Base-by-base conservation (phyloP, 805 yeast genomes). In the Saccharomyces kudriavzevii region DNA sequence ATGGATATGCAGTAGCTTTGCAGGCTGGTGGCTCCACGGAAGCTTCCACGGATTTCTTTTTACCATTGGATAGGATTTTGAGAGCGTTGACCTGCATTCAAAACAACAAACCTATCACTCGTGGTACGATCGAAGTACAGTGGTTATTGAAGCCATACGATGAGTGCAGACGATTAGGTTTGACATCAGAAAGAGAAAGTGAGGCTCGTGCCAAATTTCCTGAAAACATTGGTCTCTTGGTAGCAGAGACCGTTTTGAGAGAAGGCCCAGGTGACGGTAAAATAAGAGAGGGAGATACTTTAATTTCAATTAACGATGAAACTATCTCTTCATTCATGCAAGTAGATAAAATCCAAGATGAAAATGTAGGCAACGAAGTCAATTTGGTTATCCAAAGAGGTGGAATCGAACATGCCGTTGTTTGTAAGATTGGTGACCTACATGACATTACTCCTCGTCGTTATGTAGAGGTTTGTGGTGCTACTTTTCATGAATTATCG, bases 21-120 rank as follows among this genome's bases (percentile, higher is more conserved):
- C 96, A 89, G 70, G 97, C 97, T 1, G 97, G 97, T 64, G 97
- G 97, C 2, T 81, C 87, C 5, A 80, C 90, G 1, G 94, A 87
- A 60, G 91, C 96, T 0, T 88, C 97, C 0, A 91, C 97, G 0
- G 97, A 91, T 72, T 91, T 88, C 72, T 91, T 91, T 66, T 71
- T 91, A 50, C 97, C 97, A 0, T 81, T 91, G 6, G 84, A 83
- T 69, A 76, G 97, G 65, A 95, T 91, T 1, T 70, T 81, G 56
- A 80, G 97, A 58, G 96, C 97, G 0, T 77, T 91, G 58, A 73
- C 74, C 56, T 88, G 96, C 62, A 71, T 90, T 25, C 96, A 87
- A 67, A 62, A 70, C 2, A 64, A 70, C 0, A 54, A 68, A 48
- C 82, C 84, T 0, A 82, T 91, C 45, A 82, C 95, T 0, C 80